Evolutionary conservation across 805 yeast genomes (phyloP), one percentile per base, ranked within the genome.

Genomic region (Saturnispora gosingensis): DNA sequence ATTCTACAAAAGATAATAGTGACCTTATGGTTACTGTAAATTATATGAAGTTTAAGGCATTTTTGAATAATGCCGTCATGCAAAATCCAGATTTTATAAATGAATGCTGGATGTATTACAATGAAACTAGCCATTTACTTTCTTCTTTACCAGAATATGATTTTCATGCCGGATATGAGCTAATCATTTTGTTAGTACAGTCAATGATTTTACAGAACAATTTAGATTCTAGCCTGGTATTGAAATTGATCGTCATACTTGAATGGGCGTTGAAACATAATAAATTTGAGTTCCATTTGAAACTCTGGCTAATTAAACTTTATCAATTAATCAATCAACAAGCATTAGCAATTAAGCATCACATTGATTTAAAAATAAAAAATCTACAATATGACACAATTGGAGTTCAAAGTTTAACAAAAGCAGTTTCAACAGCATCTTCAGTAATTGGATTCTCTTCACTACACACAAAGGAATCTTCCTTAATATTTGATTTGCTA

Each of bases 381-480:
- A 81, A 83, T 68, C 66, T 89, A 8, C 98, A 91, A 66, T 71
- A 75, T 48, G 97, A 90, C 60, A 77, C 87, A 0, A 64, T 85
- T 45, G 76, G 82, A 11, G 77, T 80, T 55, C 72, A 76, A 55
- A 59, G 82, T 9, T 66, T 73, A 9, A 70, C 80, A 0, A 72
- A 87, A 46, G 57, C 72, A 25, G 70, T 81, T 1, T 61, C 79
- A 0, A 55, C 73, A 1, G 67, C 71, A 15, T 59, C 64, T 2
- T 44, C 52, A 10, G 18, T 35, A 18, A 39, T 49, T 28, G 48
- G 52, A 13, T 36, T 44, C 10, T 18, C 36, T 10, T 34, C 48
- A 8, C 15, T 49, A 5, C 38, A 35, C 9, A 9, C 10, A 15
- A 35, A 38, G 9, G 52, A 49, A 22, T 15, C 47, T n/a, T 34